Percentiles rank a stretch among this genome's conserved stretches.
Evolutionary conservation across 2,329 filamentous ascomycete species (phyloP).

Genomic region (Fusarium longipes): DNA sequence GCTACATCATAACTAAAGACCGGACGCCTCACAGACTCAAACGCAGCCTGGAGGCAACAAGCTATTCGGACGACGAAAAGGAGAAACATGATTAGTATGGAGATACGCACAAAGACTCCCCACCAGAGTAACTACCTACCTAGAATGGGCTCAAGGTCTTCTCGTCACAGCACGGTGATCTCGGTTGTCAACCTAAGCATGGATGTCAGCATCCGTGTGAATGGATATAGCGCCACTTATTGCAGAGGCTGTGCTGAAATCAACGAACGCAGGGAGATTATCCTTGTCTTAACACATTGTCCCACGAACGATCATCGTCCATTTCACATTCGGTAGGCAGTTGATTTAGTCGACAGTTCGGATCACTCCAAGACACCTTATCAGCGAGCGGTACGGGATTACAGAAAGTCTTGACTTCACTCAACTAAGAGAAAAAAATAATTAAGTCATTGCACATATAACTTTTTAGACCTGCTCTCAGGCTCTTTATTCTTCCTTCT

Average conservation of each 20-base stretch:
- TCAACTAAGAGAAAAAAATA: no score
- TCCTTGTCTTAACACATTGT: not conserved
- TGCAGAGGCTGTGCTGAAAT: conserved; percentile 15
- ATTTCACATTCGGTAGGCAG: no score
- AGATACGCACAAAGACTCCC: not conserved
- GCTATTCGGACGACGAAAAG: not conserved
- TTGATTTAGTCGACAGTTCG: not conserved
- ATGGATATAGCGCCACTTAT: conserved; percentile 6
- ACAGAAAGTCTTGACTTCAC: no score
- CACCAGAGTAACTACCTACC: not conserved
- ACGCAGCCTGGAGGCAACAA: not conserved
- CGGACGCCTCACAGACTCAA: not conserved
- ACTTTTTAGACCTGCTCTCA: no score
- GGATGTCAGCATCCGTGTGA: not conserved
- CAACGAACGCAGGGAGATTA: not conserved
- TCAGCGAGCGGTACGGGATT: not conserved
- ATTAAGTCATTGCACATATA: no score
- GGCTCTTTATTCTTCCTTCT: no score
- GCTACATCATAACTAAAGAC: not conserved
- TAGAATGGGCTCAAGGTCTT: not conserved
- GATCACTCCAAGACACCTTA: conserved; percentile 4
- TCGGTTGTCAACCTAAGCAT: not conserved
- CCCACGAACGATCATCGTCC: not conserved
- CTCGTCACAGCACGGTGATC: not conserved
- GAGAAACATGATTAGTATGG: not conserved